Conservation (phyloP, 257 asterid genomes). For the Lavandula angustifolia region DNA sequence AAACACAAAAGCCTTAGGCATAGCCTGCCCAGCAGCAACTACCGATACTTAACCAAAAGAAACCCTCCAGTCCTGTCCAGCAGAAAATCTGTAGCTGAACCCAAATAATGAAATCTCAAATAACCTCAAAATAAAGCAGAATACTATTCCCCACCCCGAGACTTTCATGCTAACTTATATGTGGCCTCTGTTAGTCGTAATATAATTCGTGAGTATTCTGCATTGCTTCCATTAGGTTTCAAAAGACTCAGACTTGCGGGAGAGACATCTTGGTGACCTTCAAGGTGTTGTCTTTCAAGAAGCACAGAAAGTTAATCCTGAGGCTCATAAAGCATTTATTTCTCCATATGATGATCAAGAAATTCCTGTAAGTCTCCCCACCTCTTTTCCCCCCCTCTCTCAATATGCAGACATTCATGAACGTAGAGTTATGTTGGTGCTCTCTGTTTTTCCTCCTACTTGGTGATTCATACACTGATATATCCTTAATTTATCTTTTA, state of each 20-base stretch:
- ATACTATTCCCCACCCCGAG: neutral
- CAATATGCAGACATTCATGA: neutral
- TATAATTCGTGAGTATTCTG: conserved; percentile 18
- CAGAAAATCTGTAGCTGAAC: too few relatives aligned
- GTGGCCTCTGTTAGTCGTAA: neutral
- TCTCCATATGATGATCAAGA: conserved; percentile 57
- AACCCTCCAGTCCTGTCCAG: too few relatives aligned
- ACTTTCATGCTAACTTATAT: neutral
- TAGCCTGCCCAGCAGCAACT: too few relatives aligned
- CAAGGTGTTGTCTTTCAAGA: conserved; percentile 66
- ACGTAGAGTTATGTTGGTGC: neutral
- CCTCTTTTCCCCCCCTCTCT: conserved; percentile 31
- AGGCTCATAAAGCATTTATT: conserved; percentile 61
- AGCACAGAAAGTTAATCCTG: conserved; percentile 41
- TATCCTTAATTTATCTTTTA: neutral
- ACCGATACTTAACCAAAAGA: too few relatives aligned
- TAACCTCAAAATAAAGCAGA: too few relatives aligned
- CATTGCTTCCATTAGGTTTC: conserved; percentile 50
- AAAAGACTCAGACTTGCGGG: conserved; percentile 73
- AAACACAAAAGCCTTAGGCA: too few relatives aligned
- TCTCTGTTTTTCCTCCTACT: conserved; percentile 13
- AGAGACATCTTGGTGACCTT: conserved; percentile 86
- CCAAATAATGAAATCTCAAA: too few relatives aligned
- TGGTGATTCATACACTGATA: conserved; percentile 1
- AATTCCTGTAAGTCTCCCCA: conserved; percentile 60